phyloP scores from a whole-genome alignment of 768 basidiomycete species.

The Rhodotorula paludigena region DNA sequence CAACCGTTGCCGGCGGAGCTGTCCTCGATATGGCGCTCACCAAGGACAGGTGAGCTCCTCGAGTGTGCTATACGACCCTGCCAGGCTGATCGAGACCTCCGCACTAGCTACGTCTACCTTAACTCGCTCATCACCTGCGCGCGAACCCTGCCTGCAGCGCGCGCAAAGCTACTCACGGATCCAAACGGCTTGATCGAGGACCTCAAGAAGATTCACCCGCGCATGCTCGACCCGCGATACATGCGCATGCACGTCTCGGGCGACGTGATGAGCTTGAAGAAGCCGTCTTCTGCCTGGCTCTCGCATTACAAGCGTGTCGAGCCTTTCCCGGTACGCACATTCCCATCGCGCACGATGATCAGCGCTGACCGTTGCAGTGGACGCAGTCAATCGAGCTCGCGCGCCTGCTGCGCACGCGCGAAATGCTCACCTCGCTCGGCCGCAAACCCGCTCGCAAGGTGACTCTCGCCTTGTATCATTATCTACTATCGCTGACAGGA shows the following conservation, averaged over 20 bases:
- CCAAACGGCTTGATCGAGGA: slow-evolving; percentile 67
- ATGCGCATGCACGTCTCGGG: slow-evolving; percentile 84
- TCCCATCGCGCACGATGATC: slow-evolving; percentile 45
- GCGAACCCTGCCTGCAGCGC: slow-evolving; percentile 67
- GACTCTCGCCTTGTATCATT: slow-evolving; percentile 26
- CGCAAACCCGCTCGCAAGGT: slow-evolving; percentile 67
- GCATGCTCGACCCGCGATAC: slow-evolving; percentile 67
- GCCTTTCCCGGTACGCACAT: slow-evolving; percentile 48
- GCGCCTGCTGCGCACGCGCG: slow-evolving; percentile 60
- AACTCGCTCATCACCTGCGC: slow-evolving; percentile 67
- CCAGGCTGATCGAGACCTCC: too few species aligned
- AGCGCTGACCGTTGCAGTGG: too few species aligned
- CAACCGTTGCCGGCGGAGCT: slow-evolving; percentile 66
- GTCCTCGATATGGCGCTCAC: background rate
- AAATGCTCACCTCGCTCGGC: slow-evolving; percentile 70
- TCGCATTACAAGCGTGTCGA: slow-evolving; percentile 64
- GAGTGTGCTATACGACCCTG: too few species aligned
- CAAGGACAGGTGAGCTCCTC: background rate
- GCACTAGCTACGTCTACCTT: too few species aligned
- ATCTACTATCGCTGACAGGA: background rate
- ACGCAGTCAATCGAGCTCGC: slow-evolving; percentile 50
- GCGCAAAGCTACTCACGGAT: slow-evolving; percentile 62
- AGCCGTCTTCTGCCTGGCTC: slow-evolving; percentile 68
- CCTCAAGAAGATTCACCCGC: slow-evolving; percentile 65
- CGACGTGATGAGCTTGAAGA: slow-evolving; percentile 63